phyloP scores from a whole-genome alignment of 129 eudicot genomes.

The Solidago caesia region DNA sequence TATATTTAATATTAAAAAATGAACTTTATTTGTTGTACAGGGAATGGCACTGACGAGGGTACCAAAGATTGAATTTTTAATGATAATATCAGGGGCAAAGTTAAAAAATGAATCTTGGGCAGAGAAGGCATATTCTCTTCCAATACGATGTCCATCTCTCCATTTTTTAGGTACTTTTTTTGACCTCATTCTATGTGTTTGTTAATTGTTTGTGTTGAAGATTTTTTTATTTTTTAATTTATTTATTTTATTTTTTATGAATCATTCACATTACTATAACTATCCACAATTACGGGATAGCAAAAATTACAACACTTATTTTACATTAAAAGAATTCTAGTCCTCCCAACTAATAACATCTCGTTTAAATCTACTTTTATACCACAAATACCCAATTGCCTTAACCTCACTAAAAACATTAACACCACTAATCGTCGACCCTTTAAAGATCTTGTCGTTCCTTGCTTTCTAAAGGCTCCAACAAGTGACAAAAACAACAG shows the following conservation, averaged over 20 bases:
- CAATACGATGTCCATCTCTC: conserved; percentile 67
- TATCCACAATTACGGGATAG: no score
- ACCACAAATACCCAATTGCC: no score
- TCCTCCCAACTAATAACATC: no score
- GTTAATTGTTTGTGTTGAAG: background rate
- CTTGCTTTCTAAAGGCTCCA: no score
- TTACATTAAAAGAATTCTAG: no score
- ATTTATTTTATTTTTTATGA: background rate
- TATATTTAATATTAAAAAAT: background rate
- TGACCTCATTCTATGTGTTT: conserved; percentile 5
- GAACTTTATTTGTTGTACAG: conserved; percentile 36
- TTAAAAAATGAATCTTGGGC: conserved; percentile 47
- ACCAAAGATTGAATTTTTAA: conserved; percentile 59
- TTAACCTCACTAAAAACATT: no score
- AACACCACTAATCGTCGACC: no score
- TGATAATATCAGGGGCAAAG: conserved; percentile 82
- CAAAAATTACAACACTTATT: no score
- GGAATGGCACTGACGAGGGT: conserved; percentile 78
- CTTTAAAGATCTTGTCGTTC: no score
- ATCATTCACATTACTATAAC: background rate
- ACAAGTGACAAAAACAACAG: no score
- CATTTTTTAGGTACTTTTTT: conserved; percentile 67
- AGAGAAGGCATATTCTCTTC: conserved; percentile 63
- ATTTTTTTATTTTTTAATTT: background rate
- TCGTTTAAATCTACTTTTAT: no score